Conservation (phyloP, 1,139 yeast species). For the Taphrina pruni region DNA sequence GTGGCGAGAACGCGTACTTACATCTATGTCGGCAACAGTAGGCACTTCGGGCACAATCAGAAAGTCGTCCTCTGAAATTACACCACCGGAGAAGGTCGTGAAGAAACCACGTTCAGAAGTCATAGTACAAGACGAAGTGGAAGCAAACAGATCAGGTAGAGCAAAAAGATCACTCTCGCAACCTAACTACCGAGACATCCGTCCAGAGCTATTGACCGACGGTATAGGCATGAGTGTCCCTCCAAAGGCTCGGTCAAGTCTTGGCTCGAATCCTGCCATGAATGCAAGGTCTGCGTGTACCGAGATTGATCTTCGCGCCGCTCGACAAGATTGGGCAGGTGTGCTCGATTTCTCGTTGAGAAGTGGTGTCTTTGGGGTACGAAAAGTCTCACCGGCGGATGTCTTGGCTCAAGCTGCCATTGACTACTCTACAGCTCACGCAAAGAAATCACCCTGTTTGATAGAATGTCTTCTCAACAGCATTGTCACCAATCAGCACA, state of each 20-base stretch:
- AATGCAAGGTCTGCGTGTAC: conserved; percentile 1
- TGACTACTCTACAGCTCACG: neutral
- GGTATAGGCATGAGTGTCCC: neutral
- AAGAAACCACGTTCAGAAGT: neutral
- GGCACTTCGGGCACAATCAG: neutral
- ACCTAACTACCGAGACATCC: neutral
- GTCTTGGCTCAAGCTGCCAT: conserved; percentile 4
- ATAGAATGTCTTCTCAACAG: neutral
- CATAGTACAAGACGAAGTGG: neutral
- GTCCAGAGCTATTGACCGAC: neutral
- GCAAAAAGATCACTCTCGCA: neutral
- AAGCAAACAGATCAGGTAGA: neutral
- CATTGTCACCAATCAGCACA: neutral
- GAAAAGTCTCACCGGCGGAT: neutral
- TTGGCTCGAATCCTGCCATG: neutral
- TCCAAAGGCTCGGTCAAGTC: neutral
- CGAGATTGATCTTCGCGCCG: neutral
- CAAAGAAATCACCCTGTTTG: neutral
- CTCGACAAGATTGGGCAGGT: neutral
- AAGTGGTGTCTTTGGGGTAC: neutral
- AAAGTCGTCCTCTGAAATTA: neutral
- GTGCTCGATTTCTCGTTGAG: neutral
- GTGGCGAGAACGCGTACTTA: no score
- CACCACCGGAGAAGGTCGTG: neutral
- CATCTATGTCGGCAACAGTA: neutral